Evolutionary conservation across 768 basidiomycete genomes (phyloP).

Genomic region (Panellus pusillus): DNA sequence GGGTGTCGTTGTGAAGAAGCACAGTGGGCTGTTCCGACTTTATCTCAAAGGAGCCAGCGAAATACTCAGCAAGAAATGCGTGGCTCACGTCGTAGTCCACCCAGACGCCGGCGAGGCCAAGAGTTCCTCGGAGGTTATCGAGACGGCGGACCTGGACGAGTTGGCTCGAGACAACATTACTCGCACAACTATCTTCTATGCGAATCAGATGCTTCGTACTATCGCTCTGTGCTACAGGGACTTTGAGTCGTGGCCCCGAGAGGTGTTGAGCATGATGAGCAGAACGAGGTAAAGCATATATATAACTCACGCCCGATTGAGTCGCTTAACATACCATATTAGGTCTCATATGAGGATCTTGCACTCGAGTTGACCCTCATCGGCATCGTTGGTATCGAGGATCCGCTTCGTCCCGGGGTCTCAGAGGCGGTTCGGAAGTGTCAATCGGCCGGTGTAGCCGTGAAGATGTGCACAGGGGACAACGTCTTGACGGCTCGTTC

Average conservation of each 20-base stretch:
- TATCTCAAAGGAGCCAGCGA: constrained; percentile 95
- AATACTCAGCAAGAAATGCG: constrained; percentile 80
- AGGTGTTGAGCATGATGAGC: constrained; percentile 37
- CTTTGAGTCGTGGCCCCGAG: constrained; percentile 83
- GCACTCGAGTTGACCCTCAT: constrained; percentile 78
- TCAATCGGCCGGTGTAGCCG: constrained; percentile 81
- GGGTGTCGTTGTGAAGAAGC: constrained; percentile 79
- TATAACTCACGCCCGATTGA: constrained; percentile 4
- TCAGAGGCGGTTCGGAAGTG: constrained; percentile 87
- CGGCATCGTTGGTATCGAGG: constrained; percentile 92
- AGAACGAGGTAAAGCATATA: constrained; percentile 54
- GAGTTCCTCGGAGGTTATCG: constrained; percentile 38
- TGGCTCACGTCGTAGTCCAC: constrained; percentile 68
- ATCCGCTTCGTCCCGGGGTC: constrained; percentile 90
- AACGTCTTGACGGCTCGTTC: constrained; percentile 95
- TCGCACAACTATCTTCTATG: constrained; percentile 96
- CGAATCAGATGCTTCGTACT: constrained; percentile 92
- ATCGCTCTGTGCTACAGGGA: constrained; percentile 94
- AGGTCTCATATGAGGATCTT: constrained; percentile 72
- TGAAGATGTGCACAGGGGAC: constrained; percentile 99
- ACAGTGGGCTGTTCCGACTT: constrained; percentile 58
- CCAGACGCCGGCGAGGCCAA: constrained; percentile 27
- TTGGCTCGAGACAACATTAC: constrained; percentile 79
- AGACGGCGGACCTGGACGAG: constrained; percentile 62
- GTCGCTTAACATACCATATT: constrained; percentile 5